Conservation (phyloP, 805 yeast species). For the Candida alai region DNA sequence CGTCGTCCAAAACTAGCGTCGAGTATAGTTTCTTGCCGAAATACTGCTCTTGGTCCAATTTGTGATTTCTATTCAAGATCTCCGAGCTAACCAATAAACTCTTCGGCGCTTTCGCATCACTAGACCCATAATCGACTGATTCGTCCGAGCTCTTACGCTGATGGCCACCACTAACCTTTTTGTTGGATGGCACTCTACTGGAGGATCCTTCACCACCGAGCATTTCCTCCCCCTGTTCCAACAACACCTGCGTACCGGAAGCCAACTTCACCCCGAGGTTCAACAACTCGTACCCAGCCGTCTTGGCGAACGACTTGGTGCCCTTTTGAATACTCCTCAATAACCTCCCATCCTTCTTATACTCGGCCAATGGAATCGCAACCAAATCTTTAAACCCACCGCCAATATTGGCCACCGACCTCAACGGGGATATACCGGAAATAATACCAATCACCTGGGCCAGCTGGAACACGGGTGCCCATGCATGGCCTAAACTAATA, state of each 20-base stretch:
- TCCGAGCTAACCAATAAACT: constrained; percentile 6
- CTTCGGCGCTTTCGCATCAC: neutral
- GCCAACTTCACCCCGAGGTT: constrained; percentile 82
- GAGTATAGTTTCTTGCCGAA: constrained; percentile 25
- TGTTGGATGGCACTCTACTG: constrained; percentile 30
- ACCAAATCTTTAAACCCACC: constrained; percentile 73
- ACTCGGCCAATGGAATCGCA: constrained; percentile 70
- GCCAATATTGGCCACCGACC: constrained; percentile 73
- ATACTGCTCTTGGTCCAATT: constrained; percentile 14
- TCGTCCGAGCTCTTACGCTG: constrained; percentile 9
- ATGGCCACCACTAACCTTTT: too few species aligned
- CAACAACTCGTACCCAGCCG: constrained; percentile 75
- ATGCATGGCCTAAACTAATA: constrained; percentile 53
- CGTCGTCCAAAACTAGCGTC: constrained; percentile 26
- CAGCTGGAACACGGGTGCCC: constrained; percentile 86
- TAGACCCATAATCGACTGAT: neutral
- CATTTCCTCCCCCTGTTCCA: constrained; percentile 76
- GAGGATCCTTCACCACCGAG: constrained; percentile 71
- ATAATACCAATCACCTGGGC: constrained; percentile 78
- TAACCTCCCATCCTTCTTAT: constrained; percentile 66
- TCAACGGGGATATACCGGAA: constrained; percentile 79
- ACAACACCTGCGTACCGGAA: constrained; percentile 77
- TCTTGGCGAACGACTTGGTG: constrained; percentile 65
- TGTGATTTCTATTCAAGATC: constrained; percentile 6
- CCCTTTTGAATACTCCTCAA: constrained; percentile 73